phyloP scores from a whole-genome alignment of 257 asterid genomes.

The Nicotiana benthamiana region DNA sequence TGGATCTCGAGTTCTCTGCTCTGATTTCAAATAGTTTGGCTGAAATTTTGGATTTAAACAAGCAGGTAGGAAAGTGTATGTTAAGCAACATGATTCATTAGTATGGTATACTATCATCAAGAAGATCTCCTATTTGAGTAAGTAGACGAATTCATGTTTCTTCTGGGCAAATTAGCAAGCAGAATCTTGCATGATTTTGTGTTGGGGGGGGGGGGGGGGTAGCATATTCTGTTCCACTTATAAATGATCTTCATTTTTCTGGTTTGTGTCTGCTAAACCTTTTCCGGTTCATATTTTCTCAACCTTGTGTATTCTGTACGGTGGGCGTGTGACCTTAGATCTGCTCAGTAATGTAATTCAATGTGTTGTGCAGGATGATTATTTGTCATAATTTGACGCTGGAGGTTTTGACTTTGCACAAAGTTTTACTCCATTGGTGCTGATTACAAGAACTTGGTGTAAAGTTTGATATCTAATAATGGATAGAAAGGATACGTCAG shows the following conservation, averaged over 20 bases:
- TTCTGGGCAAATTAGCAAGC: too few relatives aligned
- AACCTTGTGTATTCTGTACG: neutral
- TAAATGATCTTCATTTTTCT: neutral
- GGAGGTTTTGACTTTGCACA: slow-evolving; percentile 19
- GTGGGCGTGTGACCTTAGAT: neutral
- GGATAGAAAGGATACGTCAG: slow-evolving; percentile 95
- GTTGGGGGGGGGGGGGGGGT: too few relatives aligned
- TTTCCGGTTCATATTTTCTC: neutral
- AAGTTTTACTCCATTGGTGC: slow-evolving; percentile 19
- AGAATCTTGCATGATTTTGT: too few relatives aligned
- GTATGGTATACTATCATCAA: neutral
- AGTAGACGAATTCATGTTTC: neutral
- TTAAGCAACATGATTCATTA: neutral
- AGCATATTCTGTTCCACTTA: neutral
- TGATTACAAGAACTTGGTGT: slow-evolving; percentile 14
- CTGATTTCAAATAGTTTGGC: neutral
- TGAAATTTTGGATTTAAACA: neutral
- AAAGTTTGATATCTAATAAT: slow-evolving; percentile 30
- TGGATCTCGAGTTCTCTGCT: neutral
- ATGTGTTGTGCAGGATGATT: slow-evolving; percentile 40
- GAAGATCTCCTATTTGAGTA: neutral
- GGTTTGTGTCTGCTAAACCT: neutral
- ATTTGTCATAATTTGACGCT: slow-evolving; percentile 11
- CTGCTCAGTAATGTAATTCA: neutral
- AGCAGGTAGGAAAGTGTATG: neutral